Evolutionary conservation across 192 early-diverging fungal genomes (phyloP).

Genomic region (Backusella morwellensis): DNA sequence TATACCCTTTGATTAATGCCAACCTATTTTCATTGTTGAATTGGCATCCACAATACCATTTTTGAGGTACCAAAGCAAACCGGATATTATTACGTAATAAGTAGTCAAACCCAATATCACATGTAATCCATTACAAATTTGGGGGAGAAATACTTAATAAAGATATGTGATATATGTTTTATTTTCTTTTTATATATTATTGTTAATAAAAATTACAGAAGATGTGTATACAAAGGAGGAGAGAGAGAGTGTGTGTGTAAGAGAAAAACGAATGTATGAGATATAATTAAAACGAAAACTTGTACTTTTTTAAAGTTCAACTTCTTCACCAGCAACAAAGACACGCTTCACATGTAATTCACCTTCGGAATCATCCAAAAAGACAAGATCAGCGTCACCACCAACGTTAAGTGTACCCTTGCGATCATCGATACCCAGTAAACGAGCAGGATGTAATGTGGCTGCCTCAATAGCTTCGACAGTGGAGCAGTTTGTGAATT

Average conservation of each 20-base stretch:
- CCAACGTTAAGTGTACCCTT: constrained; percentile 74
- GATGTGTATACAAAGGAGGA: neutral
- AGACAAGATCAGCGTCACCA: constrained; percentile 75
- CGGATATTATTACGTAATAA: neutral
- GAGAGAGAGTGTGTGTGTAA: neutral
- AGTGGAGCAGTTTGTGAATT: constrained; percentile 71
- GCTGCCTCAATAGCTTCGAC: constrained; percentile 83
- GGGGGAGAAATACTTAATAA: neutral
- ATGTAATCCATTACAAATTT: neutral
- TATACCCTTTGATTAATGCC: too few species aligned
- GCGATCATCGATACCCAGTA: constrained; percentile 66
- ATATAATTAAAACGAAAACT: neutral
- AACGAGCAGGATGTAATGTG: constrained; percentile 73
- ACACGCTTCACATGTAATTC: constrained; percentile 62
- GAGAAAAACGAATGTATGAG: neutral
- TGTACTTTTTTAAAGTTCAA: constrained; percentile 21
- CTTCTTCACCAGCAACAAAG: constrained; percentile 69
- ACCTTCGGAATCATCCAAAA: constrained; percentile 54
- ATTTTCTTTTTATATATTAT: neutral
- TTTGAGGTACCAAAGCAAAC: too few species aligned
- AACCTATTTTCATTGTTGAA: too few species aligned
- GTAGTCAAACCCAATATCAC: neutral
- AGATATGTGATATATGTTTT: neutral
- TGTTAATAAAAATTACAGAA: neutral
- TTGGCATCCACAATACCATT: too few species aligned